These are phyloP conservation scores for Bolboschoenus planiculmis DNA, from an alignment of 176 grass and related monocot genomes.

Conservation along the genomic window DNA sequence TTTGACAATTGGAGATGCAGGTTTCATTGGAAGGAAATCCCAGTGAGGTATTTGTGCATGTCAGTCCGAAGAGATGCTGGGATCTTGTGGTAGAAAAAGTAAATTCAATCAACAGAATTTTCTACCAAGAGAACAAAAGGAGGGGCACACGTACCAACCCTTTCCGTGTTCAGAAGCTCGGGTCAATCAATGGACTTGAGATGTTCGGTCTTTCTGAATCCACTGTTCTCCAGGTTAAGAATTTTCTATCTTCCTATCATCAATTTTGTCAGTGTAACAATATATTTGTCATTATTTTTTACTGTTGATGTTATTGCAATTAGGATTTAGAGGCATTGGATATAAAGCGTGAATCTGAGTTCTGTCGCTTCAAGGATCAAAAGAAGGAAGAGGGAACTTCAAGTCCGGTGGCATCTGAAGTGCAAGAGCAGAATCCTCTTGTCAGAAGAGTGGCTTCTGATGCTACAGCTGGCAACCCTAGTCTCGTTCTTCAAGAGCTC, in stretches of 20 bases:
- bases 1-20: constrained; percentile 35
- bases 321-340: not conserved
- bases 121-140: not conserved
- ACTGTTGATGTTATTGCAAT: not conserved
- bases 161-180: not conserved
- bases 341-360: not conserved
- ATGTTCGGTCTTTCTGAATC: not conserved
- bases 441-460: not conserved
- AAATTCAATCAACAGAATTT: not conserved
- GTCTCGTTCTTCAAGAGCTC: not conserved
- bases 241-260: not conserved
- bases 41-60: constrained; percentile 55
- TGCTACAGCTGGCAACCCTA: not conserved
- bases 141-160: not conserved
- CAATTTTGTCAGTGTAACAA: not conserved
- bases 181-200: constrained; percentile 11
- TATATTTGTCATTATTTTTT: not conserved
- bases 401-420: not conserved
- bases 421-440: not conserved
- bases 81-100: constrained; percentile 9
- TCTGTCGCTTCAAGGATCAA: not conserved
- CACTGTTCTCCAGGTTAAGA: not conserved
- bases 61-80: constrained; percentile 14
- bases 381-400: not conserved
- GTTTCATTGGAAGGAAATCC: constrained; percentile 65